A percentile compares a stretch with the other conserved stretches of the same genome.
These are phyloP conservation scores for Cercophora newfieldiana DNA, from an alignment of 495 filamentous ascomycete genomes.

Conservation along the genomic window DNA sequence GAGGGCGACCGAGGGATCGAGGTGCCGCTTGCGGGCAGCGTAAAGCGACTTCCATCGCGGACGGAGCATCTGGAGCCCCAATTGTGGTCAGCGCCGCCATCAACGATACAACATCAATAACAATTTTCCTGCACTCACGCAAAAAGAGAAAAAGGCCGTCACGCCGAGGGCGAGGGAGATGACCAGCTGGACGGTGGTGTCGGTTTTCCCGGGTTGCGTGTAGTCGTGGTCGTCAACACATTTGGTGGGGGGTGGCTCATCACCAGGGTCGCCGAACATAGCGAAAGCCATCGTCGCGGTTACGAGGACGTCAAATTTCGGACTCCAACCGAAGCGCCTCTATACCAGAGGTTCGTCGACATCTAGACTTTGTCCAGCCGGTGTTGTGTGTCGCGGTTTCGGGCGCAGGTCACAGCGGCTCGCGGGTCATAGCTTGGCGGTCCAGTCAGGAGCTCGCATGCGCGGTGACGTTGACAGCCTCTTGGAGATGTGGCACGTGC, in stretches of 20 bases:
- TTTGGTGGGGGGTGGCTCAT: conserved; percentile 24
- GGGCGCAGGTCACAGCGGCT: neutral
- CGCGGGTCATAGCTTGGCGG: neutral
- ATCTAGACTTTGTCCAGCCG: neutral
- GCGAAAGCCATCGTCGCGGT: conserved; percentile 24
- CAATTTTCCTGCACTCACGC: conserved; percentile 38
- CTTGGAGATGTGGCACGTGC: neutral
- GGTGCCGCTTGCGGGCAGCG: conserved; percentile 77
- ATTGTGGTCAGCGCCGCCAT: neutral
- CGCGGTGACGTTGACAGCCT: conserved; percentile 13
- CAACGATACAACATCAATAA: no score
- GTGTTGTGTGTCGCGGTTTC: neutral
- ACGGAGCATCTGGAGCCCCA: conserved; percentile 59
- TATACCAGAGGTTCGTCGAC: neutral
- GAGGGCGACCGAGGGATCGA: conserved; percentile 66
- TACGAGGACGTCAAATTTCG: neutral
- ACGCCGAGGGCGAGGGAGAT: conserved; percentile 51
- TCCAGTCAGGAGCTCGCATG: conserved; percentile 4
- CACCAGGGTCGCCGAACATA: conserved; percentile 10
- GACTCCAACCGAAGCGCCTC: neutral
- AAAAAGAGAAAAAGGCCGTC: conserved; percentile 55
- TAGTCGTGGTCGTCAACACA: conserved; percentile 23
- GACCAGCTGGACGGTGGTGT: conserved; percentile 54
- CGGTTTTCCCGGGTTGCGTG: conserved; percentile 37
- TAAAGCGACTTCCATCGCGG: conserved; percentile 93